phyloP scores from a whole-genome alignment of 129 eudicot species.

The Pulicaria dysenterica region DNA sequence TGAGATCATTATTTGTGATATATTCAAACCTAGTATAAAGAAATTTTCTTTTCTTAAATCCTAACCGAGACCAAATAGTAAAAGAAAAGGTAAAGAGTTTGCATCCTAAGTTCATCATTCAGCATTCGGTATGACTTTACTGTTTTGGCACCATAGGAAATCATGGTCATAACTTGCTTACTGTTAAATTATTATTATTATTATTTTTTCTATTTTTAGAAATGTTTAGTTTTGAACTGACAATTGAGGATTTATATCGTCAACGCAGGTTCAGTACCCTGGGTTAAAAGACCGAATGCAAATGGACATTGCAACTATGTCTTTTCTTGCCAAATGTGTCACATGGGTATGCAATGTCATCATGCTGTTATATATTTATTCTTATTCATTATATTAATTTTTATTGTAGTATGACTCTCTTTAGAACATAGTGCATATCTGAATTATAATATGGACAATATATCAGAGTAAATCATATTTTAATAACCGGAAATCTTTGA shows the following conservation, averaged over 20 bases:
- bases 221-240: background rate
- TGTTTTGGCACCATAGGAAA: too few species aligned
- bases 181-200: background rate
- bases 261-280: slow-evolving; percentile 86
- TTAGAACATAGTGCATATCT: background rate
- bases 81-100: background rate
- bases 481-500: background rate
- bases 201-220: background rate
- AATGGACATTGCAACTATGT: slow-evolving; percentile 83
- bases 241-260: slow-evolving; percentile 2
- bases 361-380: slow-evolving; percentile 10
- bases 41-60: background rate
- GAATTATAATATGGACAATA: too few species aligned
- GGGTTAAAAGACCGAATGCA: slow-evolving; percentile 77
- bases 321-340: slow-evolving; percentile 65
- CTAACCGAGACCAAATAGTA: background rate
- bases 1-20: background rate
- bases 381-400: background rate
- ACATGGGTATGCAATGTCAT: slow-evolving; percentile 61
- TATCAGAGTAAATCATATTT: too few species aligned
- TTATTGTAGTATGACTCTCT: background rate
- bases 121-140: background rate
- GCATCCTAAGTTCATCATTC: slow-evolving; percentile 1
- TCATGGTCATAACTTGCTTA: slow-evolving; percentile 5
- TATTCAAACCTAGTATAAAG: background rate